Evolutionary conservation across 345 rosid species (phyloP), one percentile per base, ranked within the genome.

Genomic region (Citrus unshiu): DNA sequence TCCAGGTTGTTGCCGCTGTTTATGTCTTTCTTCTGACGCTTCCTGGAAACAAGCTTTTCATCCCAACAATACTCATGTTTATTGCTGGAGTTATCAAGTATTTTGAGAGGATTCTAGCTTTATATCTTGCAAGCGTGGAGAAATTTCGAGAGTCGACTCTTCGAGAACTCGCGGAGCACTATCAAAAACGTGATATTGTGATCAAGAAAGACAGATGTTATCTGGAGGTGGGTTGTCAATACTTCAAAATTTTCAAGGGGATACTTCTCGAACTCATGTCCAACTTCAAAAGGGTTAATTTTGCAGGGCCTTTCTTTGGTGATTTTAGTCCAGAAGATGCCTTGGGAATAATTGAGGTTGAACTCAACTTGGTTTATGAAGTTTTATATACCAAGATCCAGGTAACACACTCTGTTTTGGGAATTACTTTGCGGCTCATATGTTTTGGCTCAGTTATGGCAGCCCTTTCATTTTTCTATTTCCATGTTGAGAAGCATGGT

Each of bases 361-460:
- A 93, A 74, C 92, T 93, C 59, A 86, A 88, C 37, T 89, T 88
- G 82, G 70, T 91, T 7, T 93, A 93, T n/a, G 94, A 90, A 32
- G 87, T 88, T 18, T 84, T 93, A 61, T 86, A 79, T 56, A 91
- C 94, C 2, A 91, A 93, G 79, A 87, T 80, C 0, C 69, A 72
- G 1, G 90, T 87, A 62, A 83, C 90, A 19, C 93, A 87, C 22
- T 84, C 93, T 0, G 0, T 0, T 0, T 0, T 0, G 6, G 94
- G 94, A 29, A 66, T 65, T 61, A 2, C 85, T 43, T 86, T 67
- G 39, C 86, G 89, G 34, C 9, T 66, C 14, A 22, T 77, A 18
- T 83, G 92, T 7, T 75, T 79, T 19, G 75, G 78, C 8, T 76
- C 79, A 1, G 83, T 89, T 62, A 66, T 81, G 46, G 67, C 82